phyloP scores from a whole-genome alignment of 345 rosid species.

The Aquilaria malaccensis region DNA sequence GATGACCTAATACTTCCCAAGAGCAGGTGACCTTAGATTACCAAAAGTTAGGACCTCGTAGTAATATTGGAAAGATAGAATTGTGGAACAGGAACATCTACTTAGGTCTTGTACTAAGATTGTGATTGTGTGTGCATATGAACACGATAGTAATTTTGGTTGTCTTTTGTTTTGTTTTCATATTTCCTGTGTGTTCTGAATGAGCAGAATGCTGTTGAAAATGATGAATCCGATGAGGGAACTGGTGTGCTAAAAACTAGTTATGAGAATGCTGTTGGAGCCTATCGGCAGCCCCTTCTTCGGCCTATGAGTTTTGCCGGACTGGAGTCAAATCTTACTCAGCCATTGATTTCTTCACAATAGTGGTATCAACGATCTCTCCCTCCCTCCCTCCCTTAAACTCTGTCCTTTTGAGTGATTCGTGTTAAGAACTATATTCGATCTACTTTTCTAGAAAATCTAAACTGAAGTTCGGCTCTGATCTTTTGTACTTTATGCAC shows the following conservation, averaged over 20 bases:
- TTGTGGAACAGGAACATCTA: background rate
- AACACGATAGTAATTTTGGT: background rate
- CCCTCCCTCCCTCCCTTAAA: too few relatives aligned
- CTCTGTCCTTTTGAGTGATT: too few relatives aligned
- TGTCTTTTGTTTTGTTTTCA: background rate
- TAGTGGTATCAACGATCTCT: too few relatives aligned
- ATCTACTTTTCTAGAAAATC: too few relatives aligned
- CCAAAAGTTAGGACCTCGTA: too few relatives aligned
- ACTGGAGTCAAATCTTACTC: constrained; percentile 31
- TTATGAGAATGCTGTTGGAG: constrained; percentile 38
- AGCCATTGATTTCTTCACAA: constrained; percentile 33
- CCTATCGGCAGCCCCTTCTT: constrained; percentile 52
- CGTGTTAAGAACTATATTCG: too few relatives aligned
- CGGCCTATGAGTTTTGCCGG: constrained; percentile 24
- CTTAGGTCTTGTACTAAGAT: background rate
- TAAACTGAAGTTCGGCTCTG: too few relatives aligned
- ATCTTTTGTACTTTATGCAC: too few relatives aligned
- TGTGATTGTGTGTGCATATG: background rate
- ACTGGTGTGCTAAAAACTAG: constrained; percentile 38
- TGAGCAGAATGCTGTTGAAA: constrained; percentile 60
- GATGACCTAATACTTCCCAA: too few relatives aligned
- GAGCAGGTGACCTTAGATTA: too few relatives aligned
- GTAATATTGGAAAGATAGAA: background rate
- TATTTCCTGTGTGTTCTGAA: constrained; percentile 1
- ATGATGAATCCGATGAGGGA: constrained; percentile 60